Conservation (phyloP, 495 filamentous ascomycete genomes). For the Podospora sp. region DNA sequence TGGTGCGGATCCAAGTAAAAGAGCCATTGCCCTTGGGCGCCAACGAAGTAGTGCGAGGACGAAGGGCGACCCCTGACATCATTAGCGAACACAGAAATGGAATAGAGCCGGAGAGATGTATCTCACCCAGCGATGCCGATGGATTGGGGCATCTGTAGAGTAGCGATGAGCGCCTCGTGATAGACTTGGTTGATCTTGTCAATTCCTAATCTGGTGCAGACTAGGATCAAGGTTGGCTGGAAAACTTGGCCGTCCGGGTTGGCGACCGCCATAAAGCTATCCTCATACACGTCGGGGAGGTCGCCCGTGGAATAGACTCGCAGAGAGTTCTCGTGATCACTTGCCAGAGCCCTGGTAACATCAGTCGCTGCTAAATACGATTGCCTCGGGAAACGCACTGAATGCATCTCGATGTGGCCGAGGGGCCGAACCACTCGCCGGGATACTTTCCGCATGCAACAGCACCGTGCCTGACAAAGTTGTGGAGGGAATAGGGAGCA, state of each 20-base stretch:
- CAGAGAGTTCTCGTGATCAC: conserved; percentile 59
- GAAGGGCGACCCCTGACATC: conserved; percentile 79
- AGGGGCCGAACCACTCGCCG: conserved; percentile 99
- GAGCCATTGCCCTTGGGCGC: conserved; percentile 82
- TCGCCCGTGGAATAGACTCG: conserved; percentile 89
- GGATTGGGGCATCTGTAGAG: conserved; percentile 82
- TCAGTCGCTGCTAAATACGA: conserved; percentile 28
- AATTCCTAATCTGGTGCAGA: conserved; percentile 87
- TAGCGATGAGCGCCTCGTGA: conserved; percentile 80
- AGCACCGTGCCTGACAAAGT: conserved; percentile 87
- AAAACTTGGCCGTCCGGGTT: conserved; percentile 64
- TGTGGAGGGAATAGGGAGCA: conserved; percentile 93
- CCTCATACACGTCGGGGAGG: conserved; percentile 88
- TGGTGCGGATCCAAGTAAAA: conserved; percentile 96
- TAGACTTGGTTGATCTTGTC: conserved; percentile 92
- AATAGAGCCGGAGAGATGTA: not conserved
- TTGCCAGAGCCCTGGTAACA: conserved; percentile 66
- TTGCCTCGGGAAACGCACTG: conserved; percentile 62
- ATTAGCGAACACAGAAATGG: conserved; percentile 17
- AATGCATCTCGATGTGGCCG: conserved; percentile 93
- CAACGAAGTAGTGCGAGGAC: conserved; percentile 95
- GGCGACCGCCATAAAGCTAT: conserved; percentile 77
- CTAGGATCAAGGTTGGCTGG: conserved; percentile 82
- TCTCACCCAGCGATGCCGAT: conserved; percentile 94
- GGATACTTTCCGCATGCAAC: conserved; percentile 89